Evolutionary conservation across 164 flowering plant species (phyloP).

Genomic region (Vitis amurensis): DNA sequence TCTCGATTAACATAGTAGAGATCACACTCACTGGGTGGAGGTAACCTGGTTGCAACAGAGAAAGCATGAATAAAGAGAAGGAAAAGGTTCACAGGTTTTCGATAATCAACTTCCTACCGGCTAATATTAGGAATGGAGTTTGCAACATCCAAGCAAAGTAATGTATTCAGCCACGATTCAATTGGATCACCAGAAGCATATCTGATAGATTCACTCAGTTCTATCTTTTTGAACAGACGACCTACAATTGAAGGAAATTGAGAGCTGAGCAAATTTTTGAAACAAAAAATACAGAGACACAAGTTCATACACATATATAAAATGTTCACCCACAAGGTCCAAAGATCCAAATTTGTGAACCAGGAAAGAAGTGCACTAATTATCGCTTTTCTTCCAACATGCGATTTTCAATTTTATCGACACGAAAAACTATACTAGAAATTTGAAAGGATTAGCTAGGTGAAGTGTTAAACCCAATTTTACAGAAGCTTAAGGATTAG

Average conservation of each 20-base stretch:
- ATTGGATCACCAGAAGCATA: slow-evolving; percentile 92
- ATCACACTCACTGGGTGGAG: slow-evolving; percentile 81
- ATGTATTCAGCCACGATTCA: slow-evolving; percentile 89
- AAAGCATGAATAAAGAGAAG: slow-evolving; percentile 12
- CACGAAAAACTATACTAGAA: too few relatives aligned
- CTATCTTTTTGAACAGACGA: slow-evolving; percentile 80
- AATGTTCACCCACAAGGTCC: neutral
- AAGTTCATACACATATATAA: neutral
- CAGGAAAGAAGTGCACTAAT: too few relatives aligned
- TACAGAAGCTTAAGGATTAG: too few relatives aligned
- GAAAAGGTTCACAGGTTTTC: neutral
- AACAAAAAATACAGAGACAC: neutral
- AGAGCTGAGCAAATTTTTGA: neutral
- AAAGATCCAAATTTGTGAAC: neutral
- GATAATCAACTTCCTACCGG: slow-evolving; percentile 40
- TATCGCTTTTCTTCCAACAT: too few relatives aligned
- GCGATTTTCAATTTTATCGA: too few relatives aligned
- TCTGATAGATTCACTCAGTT: slow-evolving; percentile 86
- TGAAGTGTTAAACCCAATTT: too few relatives aligned
- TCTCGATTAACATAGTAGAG: slow-evolving; percentile 96
- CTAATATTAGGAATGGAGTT: slow-evolving; percentile 59
- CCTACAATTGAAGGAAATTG: slow-evolving; percentile 39
- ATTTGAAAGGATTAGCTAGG: too few relatives aligned
- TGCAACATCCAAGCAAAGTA: slow-evolving; percentile 87
- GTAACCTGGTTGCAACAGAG: slow-evolving; percentile 47